Percentiles rank a stretch among this genome's conserved stretches.
Evolutionary conservation across 1,139 yeast genomes (phyloP).

Genomic region (Blastobotrys persicus): DNA sequence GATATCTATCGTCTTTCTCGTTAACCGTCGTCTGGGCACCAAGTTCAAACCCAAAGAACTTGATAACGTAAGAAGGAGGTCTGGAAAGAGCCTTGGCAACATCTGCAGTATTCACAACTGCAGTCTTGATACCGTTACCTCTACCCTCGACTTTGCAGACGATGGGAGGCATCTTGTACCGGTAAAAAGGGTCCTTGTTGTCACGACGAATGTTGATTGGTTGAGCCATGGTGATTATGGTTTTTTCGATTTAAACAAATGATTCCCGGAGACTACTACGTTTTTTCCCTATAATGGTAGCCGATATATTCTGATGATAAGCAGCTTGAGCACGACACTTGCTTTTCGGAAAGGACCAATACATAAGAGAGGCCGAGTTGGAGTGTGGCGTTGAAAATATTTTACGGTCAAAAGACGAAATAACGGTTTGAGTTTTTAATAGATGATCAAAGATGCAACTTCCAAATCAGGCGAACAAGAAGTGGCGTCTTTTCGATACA

Average conservation of each 20-base stretch:
- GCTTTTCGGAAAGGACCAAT: slow-evolving; percentile 23
- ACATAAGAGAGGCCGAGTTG: slow-evolving; percentile 22
- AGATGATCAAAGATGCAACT: neutral
- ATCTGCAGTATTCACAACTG: slow-evolving; percentile 83
- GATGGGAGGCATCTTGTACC: slow-evolving; percentile 98
- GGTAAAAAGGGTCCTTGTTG: slow-evolving; percentile 96
- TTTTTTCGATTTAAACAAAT: slow-evolving; percentile 8
- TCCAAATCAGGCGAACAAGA: neutral
- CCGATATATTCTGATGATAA: slow-evolving; percentile 9
- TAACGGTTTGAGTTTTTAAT: neutral
- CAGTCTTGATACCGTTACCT: slow-evolving; percentile 99
- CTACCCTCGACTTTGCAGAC: slow-evolving; percentile 98
- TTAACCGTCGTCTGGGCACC: slow-evolving; percentile 93
- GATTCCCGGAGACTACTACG: slow-evolving; percentile 4
- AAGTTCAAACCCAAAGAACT: slow-evolving; percentile 92
- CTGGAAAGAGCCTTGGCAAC: slow-evolving; percentile 94
- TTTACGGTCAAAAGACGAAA: neutral
- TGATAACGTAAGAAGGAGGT: slow-evolving; percentile 87
- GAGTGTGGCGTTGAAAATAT: neutral
- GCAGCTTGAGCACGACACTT: slow-evolving; percentile 17
- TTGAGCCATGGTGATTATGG: slow-evolving; percentile 52
- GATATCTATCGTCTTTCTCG: slow-evolving; percentile 78
- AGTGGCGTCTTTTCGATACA: neutral
- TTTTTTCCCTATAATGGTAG: slow-evolving; percentile 4
- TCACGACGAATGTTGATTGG: slow-evolving; percentile 93